Conservation (phyloP, 345 rosid species). For the Hibiscus syriacus region DNA sequence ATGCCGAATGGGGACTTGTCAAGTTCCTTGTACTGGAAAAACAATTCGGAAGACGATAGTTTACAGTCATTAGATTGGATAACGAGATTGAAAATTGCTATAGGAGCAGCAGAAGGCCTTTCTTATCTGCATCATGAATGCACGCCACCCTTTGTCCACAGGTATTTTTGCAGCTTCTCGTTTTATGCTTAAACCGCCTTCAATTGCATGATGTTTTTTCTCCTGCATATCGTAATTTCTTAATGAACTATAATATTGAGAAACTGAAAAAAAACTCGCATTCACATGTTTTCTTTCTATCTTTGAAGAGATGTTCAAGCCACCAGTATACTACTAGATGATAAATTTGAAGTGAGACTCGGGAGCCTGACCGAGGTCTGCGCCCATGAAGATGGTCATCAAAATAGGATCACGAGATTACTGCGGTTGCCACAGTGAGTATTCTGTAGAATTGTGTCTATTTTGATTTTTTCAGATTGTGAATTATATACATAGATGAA, state of each 20-base stretch:
- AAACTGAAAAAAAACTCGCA: background rate
- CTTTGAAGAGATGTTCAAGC: constrained; percentile 90
- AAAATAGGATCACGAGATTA: constrained; percentile 77
- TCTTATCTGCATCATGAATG: constrained; percentile 91
- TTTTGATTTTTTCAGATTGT: no score
- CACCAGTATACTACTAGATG: constrained; percentile 97
- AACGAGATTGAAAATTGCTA: constrained; percentile 88
- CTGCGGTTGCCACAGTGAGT: constrained; percentile 93
- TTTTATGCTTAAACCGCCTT: constrained; percentile 1
- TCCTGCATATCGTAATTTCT: background rate
- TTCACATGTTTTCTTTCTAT: constrained; percentile 24
- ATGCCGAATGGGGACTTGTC: constrained; percentile 88
- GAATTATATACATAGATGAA: background rate
- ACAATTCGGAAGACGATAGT: constrained; percentile 49
- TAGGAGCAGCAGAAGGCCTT: constrained; percentile 88
- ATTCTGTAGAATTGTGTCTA: background rate
- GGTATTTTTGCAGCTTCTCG: constrained; percentile 33
- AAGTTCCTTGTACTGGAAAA: constrained; percentile 63
- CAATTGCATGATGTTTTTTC: background rate
- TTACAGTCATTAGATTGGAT: constrained; percentile 95
- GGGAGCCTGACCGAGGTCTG: constrained; percentile 86
- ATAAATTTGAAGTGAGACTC: constrained; percentile 88
- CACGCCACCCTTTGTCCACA: constrained; percentile 80
- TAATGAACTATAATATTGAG: background rate
- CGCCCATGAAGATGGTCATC: constrained; percentile 79